Evolutionary conservation across 2,329 filamentous ascomycete species (phyloP), one percentile per base, ranked within the genome.

Genomic region (Ophiostoma perfectum): DNA sequence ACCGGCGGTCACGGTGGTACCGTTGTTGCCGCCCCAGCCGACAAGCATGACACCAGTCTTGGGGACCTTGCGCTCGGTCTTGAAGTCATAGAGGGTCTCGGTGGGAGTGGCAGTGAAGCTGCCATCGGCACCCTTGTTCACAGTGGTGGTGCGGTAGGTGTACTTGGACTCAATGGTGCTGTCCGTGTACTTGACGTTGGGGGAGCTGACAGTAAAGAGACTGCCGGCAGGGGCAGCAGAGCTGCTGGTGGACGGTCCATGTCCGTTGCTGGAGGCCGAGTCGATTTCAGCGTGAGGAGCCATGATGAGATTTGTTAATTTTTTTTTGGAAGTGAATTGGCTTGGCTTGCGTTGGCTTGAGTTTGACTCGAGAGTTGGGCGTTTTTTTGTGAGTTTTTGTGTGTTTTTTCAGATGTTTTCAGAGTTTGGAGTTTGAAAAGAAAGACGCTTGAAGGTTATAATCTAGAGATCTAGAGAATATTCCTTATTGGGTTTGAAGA

Each of bases 21-120:
- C 95, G 78, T 99, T 99, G 87, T 99, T 99, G 77, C 95, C 95
- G 80, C 95, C 95, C 88, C 90, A 94, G 72, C 95, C 95, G 73
- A 99, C 94, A 73, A 99, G 86, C 95, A 99, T 98, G 83, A 97
- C 87, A 77, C 95, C 95, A 74, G 92, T 87, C 85, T 94, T 96
- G 80, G 93, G 92, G 70, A 98, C 86, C 80, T 91, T 91, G 79
- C 94, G 92, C 78, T 97, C 90, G 76, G 95, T 91, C 86, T 97
- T 96, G 90, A 99, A 98, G 84, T 97, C 90, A 80, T 98, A 99
- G 74, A 89, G 82, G 72, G 91, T 95, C 81, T 96, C 90, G 80
- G 91, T 91, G 75, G 95, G 95, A 71, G 87, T 89, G 70, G 93
- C 95, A 70, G 93, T 86, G 78, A 90, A 89, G 80, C 90, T 90